These are phyloP conservation scores for Termitomyces sp. DNA, from an alignment of 768 basidiomycete genomes.

Conservation along the genomic window DNA sequence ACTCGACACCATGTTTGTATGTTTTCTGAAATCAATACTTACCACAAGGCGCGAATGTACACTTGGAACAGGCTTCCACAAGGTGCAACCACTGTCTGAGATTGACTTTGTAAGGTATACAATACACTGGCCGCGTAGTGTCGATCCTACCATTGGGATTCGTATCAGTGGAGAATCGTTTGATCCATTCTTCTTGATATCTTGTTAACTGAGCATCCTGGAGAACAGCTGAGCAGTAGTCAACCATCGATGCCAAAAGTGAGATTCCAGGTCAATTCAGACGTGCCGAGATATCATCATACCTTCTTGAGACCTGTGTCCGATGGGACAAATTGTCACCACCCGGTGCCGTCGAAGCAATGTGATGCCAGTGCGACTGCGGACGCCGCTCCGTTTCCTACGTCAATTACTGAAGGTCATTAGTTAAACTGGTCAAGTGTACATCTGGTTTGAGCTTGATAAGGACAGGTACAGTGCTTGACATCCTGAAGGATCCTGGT, in stretches of 20 bases:
- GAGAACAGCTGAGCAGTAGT: constrained; percentile 63
- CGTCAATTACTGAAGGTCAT: too few relatives aligned
- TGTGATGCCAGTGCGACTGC: not conserved
- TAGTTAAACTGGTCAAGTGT: not conserved
- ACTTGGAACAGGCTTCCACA: constrained; percentile 75
- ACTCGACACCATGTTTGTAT: constrained; percentile 62
- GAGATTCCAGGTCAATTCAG: constrained; percentile 1
- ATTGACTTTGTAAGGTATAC: not conserved
- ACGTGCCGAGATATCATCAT: not conserved
- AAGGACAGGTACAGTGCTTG: not conserved
- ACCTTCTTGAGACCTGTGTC: constrained; percentile 77
- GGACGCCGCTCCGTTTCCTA: not conserved
- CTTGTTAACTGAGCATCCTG: constrained; percentile 57
- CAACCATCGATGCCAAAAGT: constrained; percentile 44
- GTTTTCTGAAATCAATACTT: constrained; percentile 84
- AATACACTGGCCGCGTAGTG: not conserved
- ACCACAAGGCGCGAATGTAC: constrained; percentile 83
- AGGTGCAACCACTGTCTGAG: constrained; percentile 51
- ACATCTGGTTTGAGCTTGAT: not conserved
- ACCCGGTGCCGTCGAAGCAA: not conserved
- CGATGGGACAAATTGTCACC: too few relatives aligned
- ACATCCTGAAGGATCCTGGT: not conserved
- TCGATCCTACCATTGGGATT: constrained; percentile 47
- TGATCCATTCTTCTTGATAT: constrained; percentile 67
- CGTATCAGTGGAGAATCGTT: constrained; percentile 57